Evolutionary conservation across 345 rosid species (phyloP).

Genomic region (Citrus glauca): DNA sequence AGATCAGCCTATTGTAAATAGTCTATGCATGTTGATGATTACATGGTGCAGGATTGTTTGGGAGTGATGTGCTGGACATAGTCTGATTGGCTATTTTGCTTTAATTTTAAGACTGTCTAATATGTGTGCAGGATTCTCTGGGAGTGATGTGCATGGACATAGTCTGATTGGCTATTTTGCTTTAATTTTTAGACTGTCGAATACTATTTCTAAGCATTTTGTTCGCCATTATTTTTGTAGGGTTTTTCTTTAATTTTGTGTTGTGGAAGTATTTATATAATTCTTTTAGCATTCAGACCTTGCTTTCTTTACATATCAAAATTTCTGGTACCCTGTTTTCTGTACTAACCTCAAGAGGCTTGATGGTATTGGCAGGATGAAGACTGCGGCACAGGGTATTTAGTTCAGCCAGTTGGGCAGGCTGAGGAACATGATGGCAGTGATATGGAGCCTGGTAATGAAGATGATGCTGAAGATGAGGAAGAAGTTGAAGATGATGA

Average conservation of each 20-base stretch:
- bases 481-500: constrained; percentile 48
- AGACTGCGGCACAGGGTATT: constrained; percentile 52
- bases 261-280: not conserved
- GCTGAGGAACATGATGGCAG: constrained; percentile 44
- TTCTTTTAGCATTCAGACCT: not conserved
- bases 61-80: not conserved
- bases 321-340: not conserved
- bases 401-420: constrained; percentile 57
- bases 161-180: not conserved
- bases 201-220: not conserved
- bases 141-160: not conserved
- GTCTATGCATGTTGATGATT: not conserved
- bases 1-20: not conserved
- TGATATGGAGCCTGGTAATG: constrained; percentile 46
- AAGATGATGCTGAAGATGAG: constrained; percentile 44
- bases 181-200: not conserved
- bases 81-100: not conserved
- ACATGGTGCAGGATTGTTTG: not conserved
- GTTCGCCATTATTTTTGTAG: not conserved
- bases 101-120: not conserved
- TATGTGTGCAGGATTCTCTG: not conserved
- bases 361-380: constrained; percentile 46
- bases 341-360: not conserved
- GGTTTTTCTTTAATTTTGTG: not conserved
- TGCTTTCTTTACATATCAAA: not conserved